phyloP scores from a whole-genome alignment of 2,329 filamentous ascomycete genomes.

The Nannizzia gypsea region DNA sequence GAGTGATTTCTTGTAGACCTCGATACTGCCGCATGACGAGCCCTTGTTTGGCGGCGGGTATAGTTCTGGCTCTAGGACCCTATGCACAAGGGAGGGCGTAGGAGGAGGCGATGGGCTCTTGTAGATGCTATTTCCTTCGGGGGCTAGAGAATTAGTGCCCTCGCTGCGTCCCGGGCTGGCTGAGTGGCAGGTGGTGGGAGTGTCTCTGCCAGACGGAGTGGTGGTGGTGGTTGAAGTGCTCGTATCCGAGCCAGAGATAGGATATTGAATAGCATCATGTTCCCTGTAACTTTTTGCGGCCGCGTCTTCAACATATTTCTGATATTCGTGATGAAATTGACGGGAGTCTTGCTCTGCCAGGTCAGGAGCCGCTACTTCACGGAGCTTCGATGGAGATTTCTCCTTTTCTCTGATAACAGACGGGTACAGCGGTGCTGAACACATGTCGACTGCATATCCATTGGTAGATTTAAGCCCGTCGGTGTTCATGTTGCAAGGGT shows the following conservation, averaged over 20 bases:
- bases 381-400: not conserved
- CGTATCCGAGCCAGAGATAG: not conserved
- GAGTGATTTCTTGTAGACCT: constrained; percentile 5
- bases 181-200: not conserved
- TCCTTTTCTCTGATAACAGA: not conserved
- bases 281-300: not conserved
- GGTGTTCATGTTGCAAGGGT: not conserved
- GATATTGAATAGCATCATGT: not conserved
- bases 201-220: not conserved
- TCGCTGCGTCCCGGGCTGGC: not conserved
- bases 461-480: not conserved
- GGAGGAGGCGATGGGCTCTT: not conserved
- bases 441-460: not conserved
- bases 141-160: not conserved
- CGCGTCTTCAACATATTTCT: not conserved
- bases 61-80: not conserved
- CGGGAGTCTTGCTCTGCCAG: not conserved
- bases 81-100: not conserved
- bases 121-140: not conserved
- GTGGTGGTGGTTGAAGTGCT: not conserved
- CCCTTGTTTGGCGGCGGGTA: not conserved
- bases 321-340: not conserved
- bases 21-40: not conserved
- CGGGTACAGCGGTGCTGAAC: not conserved
- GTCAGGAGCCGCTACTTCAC: not conserved